Evolutionary conservation across 225 moss, liverwort and hornwort species (phyloP), one percentile per base, ranked within the genome.

Genomic region (Pleurozium schreberi): DNA sequence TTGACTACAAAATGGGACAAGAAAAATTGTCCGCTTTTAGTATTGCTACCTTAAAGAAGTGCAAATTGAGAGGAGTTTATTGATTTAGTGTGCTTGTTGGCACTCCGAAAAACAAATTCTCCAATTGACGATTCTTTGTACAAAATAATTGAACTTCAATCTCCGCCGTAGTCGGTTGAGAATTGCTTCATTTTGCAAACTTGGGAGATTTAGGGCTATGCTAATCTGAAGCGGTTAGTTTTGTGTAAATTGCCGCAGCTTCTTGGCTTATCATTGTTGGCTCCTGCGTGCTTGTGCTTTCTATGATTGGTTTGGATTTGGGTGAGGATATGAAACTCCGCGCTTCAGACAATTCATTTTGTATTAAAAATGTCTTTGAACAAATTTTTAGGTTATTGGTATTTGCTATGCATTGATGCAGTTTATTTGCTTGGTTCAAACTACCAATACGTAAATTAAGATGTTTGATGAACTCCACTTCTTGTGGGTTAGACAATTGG

Each of bases 241-340:
- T 78, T 78, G 36, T 78, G 55, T 36, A 21, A 49, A 22, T 78
- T 78, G 36, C 36, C 38, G 77, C 53, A 53, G 23, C 55, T 78
- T 53, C 36, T 55, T n/a, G 53, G 36, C 53, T 78, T 55, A 22
- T 53, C 77, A 78, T 55, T 55, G 55, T 55, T 53, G 55, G 55
- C 55, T 78, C 69, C 55, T 34, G 77, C 38, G 50, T 92, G 65
- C 81, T 91, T 70, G 78, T 30, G 28, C 85, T 92, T n/a, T 75
- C 82, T 84, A 49, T 92, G 22, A 21, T 89, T 43, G 92, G 88
- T 60, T 64, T 91, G 6, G 82, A n/a, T n/a, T n/a, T n/a, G n/a
- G n/a, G 78, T 89, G 85, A 88, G 85, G 58, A 83, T 43, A n/a
- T n/a, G n/a, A 85, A 80, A 66, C 76, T 62, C 65, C 34, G 55